These are phyloP conservation scores for Botryobasidium botryosum DNA, from an alignment of 768 basidiomycete species.

Conservation along the genomic window DNA sequence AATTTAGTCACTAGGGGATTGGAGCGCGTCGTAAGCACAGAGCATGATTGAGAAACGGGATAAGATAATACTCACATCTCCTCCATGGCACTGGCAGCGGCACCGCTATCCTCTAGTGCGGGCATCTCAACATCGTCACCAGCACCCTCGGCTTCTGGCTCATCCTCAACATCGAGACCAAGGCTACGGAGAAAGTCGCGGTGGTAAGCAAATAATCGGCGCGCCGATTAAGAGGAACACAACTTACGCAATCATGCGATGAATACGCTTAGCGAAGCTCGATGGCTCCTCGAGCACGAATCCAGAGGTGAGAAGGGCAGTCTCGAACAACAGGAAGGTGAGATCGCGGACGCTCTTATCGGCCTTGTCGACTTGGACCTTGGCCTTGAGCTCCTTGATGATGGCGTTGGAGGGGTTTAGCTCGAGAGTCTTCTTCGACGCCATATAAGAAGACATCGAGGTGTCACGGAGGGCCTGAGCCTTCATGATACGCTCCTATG, in stretches of 20 bases:
- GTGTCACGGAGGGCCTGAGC: conserved; percentile 93
- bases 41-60: background rate
- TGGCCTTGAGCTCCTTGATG: conserved; percentile 89
- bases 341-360: conserved; percentile 98
- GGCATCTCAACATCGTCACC: conserved; percentile 33
- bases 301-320: conserved; percentile 83
- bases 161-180: conserved; percentile 79
- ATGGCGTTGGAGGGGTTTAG: conserved; percentile 85
- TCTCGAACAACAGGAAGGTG: conserved; percentile 93
- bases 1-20: background rate
- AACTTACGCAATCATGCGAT: conserved; percentile 85
- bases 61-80: conserved; percentile 37
- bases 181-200: too few species aligned
- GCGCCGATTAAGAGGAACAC: conserved; percentile 2
- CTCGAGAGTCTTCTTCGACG: conserved; percentile 94
- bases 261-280: conserved; percentile 88
- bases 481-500: conserved; percentile 92
- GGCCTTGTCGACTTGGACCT: conserved; percentile 92
- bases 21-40: background rate
- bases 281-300: conserved; percentile 94
- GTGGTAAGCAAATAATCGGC: conserved; percentile 9
- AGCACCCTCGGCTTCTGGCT: conserved; percentile 32
- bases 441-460: conserved; percentile 99
- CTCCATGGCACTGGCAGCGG: conserved; percentile 81
- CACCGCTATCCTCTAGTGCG: conserved; percentile 28